Conservation (phyloP, 768 basidiomycete genomes). For the Trametes meyenii region DNA sequence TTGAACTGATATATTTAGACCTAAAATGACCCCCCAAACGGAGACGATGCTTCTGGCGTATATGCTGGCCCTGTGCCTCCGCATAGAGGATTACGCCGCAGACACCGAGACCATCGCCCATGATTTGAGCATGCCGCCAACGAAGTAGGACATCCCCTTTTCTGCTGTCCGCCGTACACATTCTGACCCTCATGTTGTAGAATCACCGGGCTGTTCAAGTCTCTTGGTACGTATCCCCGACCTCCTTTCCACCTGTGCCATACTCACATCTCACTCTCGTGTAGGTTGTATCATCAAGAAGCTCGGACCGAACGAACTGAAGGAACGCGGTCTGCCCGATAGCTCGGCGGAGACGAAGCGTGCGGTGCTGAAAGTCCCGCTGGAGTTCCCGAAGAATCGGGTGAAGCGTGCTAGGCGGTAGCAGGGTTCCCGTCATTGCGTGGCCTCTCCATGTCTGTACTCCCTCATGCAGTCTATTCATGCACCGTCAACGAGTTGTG, state of each 20-base stretch:
- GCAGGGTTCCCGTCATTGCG: no score
- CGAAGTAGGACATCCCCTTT: slow-evolving; percentile 53
- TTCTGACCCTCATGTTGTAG: slow-evolving; percentile 36
- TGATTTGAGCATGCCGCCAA: slow-evolving; percentile 68
- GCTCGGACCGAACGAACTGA: slow-evolving; percentile 62
- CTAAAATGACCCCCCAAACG: slow-evolving; percentile 62
- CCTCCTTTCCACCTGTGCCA: background rate
- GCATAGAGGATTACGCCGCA: slow-evolving; percentile 74
- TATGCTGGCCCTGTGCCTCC: slow-evolving; percentile 80
- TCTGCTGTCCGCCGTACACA: background rate
- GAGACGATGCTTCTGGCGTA: slow-evolving; percentile 75
- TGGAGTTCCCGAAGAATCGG: slow-evolving; percentile 77
- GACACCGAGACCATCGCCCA: slow-evolving; percentile 68
- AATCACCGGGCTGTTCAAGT: slow-evolving; percentile 72
- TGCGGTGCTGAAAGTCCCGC: slow-evolving; percentile 74
- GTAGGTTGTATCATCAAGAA: slow-evolving; percentile 74
- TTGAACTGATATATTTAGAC: slow-evolving; percentile 15
- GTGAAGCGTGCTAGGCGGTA: slow-evolving; percentile 36
- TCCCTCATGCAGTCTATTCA: no score
- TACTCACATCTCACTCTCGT: background rate
- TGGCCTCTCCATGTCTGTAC: no score
- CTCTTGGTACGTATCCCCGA: slow-evolving; percentile 53
- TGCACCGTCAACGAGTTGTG: no score
- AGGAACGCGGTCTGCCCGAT: slow-evolving; percentile 67
- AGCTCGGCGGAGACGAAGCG: slow-evolving; percentile 64